These are phyloP conservation scores for Hypomontagnella submonticulosa DNA, from an alignment of 495 filamentous ascomycete species.

Conservation along the genomic window DNA sequence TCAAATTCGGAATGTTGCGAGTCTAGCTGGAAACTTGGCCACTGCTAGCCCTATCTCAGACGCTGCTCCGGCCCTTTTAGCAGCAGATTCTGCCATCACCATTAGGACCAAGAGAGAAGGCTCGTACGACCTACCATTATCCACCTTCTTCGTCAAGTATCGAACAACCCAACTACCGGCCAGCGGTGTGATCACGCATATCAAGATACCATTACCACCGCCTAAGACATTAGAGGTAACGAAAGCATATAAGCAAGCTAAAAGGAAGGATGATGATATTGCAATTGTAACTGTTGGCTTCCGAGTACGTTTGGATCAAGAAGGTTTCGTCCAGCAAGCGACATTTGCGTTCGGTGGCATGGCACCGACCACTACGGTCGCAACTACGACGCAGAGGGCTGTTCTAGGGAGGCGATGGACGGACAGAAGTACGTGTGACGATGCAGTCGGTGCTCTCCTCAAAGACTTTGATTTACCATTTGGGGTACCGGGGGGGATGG, in stretches of 20 bases:
- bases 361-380: constrained; percentile 78
- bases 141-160: constrained; percentile 84
- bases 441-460: constrained; percentile 75
- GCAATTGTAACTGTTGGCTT: constrained; percentile 86
- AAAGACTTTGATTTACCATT: constrained; percentile 80
- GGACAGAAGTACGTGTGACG: constrained; percentile 74
- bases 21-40: constrained; percentile 84
- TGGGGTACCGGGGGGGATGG: constrained; percentile 86
- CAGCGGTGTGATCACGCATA: constrained; percentile 77
- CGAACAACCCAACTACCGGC: constrained; percentile 77
- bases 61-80: constrained; percentile 84
- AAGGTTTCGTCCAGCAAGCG: constrained; percentile 67
- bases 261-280: constrained; percentile 89
- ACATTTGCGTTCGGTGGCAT: constrained; percentile 81
- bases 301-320: constrained; percentile 68
- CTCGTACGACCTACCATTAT: constrained; percentile 76
- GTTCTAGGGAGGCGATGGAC: constrained; percentile 76
- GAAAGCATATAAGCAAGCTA: constrained; percentile 82
- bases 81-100: constrained; percentile 75
- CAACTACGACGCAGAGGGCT: constrained; percentile 69
- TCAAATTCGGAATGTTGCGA: constrained; percentile 89
- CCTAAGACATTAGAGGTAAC: constrained; percentile 65
- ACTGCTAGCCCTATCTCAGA: constrained; percentile 92
- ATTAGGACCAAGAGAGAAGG: constrained; percentile 73
- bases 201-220: constrained; percentile 73